Percentiles rank a stretch among this genome's conserved stretches.
phyloP scores from a whole-genome alignment of 2,329 filamentous ascomycete species.

The Fusarium sp. region DNA sequence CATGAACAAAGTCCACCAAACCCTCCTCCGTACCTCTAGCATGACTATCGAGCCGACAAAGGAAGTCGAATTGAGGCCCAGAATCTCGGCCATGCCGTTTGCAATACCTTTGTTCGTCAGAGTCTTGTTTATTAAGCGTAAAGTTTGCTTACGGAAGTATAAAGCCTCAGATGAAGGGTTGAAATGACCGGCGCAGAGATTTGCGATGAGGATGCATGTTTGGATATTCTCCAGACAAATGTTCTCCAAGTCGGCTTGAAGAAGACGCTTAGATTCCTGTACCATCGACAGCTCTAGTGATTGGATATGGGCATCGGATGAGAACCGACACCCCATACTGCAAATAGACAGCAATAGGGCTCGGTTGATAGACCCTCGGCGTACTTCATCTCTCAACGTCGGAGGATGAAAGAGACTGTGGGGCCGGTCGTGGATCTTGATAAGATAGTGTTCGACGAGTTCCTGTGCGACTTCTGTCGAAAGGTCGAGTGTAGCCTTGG shows the following conservation, averaged over 20 bases:
- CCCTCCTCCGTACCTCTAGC: slow-evolving; percentile 23
- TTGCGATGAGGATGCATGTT: slow-evolving; percentile 25
- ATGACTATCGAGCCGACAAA: neutral
- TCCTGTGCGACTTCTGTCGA: neutral
- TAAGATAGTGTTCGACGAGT: slow-evolving; percentile 26
- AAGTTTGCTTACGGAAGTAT: slow-evolving; percentile 17
- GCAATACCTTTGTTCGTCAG: slow-evolving; percentile 17
- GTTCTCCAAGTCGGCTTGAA: slow-evolving; percentile 26
- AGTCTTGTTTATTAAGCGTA: neutral
- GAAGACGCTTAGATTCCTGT: slow-evolving; percentile 12
- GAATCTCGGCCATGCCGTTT: neutral
- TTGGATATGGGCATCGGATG: neutral
- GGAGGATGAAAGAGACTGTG: slow-evolving; percentile 34
- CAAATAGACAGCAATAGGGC: slow-evolving; percentile 27
- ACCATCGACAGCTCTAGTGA: neutral
- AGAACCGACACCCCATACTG: slow-evolving; percentile 25
- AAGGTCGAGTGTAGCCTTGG: neutral
- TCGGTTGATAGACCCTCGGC: neutral
- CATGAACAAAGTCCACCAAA: slow-evolving; percentile 38
- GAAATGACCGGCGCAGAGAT: slow-evolving; percentile 2
- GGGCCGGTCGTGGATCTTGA: slow-evolving; percentile 27
- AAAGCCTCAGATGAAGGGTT: slow-evolving; percentile 26
- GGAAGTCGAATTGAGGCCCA: neutral
- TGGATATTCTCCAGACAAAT: slow-evolving; percentile 35
- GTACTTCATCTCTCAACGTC: slow-evolving; percentile 2